These are phyloP conservation scores for Lachancea cidri DNA, from an alignment of 805 yeast species.

Conservation along the genomic window DNA sequence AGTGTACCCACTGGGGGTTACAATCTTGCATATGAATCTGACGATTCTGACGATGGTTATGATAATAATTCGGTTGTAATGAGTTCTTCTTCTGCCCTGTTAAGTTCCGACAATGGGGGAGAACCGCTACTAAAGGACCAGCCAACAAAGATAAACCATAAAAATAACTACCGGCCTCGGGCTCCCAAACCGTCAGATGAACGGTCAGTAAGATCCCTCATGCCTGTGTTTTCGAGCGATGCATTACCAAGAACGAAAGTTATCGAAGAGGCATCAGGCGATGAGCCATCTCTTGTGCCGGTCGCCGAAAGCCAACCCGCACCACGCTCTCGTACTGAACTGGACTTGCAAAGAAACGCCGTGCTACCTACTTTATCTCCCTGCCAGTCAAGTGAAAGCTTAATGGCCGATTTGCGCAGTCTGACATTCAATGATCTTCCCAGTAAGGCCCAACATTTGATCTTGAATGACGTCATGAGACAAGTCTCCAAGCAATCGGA, in stretches of 20 bases:
- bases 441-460: conserved; percentile 83
- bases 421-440: conserved; percentile 80
- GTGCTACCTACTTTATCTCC: conserved; percentile 29
- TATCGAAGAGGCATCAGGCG: conserved; percentile 63
- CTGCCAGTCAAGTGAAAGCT: conserved; percentile 28
- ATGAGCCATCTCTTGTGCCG: conserved; percentile 59
- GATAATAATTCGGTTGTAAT: conserved; percentile 16
- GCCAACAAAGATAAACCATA: background rate
- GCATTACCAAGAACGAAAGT: conserved; percentile 66
- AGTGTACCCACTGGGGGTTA: conserved; percentile 38
- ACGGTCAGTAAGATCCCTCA: conserved; percentile 16
- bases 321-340: conserved; percentile 5
- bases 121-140: background rate
- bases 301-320: conserved; percentile 30
- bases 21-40: conserved; percentile 27
- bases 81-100: conserved; percentile 2
- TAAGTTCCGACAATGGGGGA: conserved; percentile 7
- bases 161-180: background rate
- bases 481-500: conserved; percentile 56
- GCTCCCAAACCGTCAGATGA: conserved; percentile 5
- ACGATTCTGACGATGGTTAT: conserved; percentile 27
- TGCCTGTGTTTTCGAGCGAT: conserved; percentile 66
- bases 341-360: conserved; percentile 10
- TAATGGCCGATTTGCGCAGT: conserved; percentile 34
- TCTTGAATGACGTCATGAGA: conserved; percentile 81